Base-by-base conservation (phyloP, 495 filamentous ascomycete species). In the Hypoxylon perforatum region DNA sequence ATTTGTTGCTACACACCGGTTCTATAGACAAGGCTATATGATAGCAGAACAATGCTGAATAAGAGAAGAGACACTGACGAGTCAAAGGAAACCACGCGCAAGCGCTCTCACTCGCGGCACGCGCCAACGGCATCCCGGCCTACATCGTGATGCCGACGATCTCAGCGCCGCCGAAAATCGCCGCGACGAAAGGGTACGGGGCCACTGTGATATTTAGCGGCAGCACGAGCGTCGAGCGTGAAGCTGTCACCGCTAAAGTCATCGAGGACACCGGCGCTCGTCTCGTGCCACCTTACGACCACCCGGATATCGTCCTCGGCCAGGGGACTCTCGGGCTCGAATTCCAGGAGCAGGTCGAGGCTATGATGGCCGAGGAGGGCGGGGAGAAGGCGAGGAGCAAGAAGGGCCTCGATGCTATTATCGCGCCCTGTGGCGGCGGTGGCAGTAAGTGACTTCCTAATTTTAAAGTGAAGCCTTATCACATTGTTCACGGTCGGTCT, bases 251-350 rank as follows among this genome's bases (percentile, higher is more conserved):
- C 0, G 77, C 70, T 7, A 77, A 87, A 8, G 86, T 97, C 1
- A 83, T 91, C 5, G 77, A 80, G 41, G 73, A 85, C 38, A 97
- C 91, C 1, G 86, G 88, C 4, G 93, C 94, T 0, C 82, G 87
- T 9, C 77, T 97, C 5, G 82, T 99, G 2, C 93, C 93, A 44
- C 94, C 95, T 2, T 97, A 97, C 70, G 91, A 98, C 74, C 90
- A 98, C 76, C 88, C 90, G 15, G 82, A 97, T 72, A 91, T 97
- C 57, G 91, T 99, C 30, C 86, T 96, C 1, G 95, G 95, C 0
- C 93, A 97, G 78, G 95, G 94, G 0, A 99, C 95, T 1, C 83
- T 90, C 57, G 94, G 85, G 1, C 69, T 98, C n/a, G 95, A 99
- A 72, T 75, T 97, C 15, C 85, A 91, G 61, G 78, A 80, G 52